Conservation (phyloP, 2,329 filamentous ascomycete genomes). For the Microsporum canis region DNA sequence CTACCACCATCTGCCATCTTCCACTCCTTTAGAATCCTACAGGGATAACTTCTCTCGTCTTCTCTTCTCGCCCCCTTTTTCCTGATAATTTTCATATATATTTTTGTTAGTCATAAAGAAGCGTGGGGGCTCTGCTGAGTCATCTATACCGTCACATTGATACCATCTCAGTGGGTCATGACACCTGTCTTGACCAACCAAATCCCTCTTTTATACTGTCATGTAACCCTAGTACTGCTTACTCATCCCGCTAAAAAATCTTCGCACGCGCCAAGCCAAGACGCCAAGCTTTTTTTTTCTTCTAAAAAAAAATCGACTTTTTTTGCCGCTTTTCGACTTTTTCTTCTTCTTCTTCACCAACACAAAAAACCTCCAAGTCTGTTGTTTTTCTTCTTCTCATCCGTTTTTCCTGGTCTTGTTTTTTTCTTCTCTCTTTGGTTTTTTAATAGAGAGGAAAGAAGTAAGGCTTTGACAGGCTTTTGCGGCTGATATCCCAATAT, state of each 20-base stretch:
- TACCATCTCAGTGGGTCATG: neutral
- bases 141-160: neutral
- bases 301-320: neutral
- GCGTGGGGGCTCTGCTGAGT: neutral
- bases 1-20: neutral
- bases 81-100: neutral
- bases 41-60: neutral
- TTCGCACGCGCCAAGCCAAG: neutral
- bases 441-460: conserved; percentile 1
- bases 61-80: neutral
- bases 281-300: conserved; percentile 1
- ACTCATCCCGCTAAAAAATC: neutral
- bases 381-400: conserved; percentile 14
- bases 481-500: neutral
- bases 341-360: conserved; percentile 8
- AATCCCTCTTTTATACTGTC: neutral
- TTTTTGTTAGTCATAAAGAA: neutral
- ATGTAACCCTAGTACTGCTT: neutral
- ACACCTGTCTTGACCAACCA: neutral
- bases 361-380: conserved; percentile 2
- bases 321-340: neutral
- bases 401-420: neutral
- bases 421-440: conserved; percentile 4
- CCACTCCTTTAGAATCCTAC: neutral
- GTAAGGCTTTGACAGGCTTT: neutral